Evolutionary conservation across 73 alveolate species (phyloP).

Genomic region (Uronychia setigera): DNA sequence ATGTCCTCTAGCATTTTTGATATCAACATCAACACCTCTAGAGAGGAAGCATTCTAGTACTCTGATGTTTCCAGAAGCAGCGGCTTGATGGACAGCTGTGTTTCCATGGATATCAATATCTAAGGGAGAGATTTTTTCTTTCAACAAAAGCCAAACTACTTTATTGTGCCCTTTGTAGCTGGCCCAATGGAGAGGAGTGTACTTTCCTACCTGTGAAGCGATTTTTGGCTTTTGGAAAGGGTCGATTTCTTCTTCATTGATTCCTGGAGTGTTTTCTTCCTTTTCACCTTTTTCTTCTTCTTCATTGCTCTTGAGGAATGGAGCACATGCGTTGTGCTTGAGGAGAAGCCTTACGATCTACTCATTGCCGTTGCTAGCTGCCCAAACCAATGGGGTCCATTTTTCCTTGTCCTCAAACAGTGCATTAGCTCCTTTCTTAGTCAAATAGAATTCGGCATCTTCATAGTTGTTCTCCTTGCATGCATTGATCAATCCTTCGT

Average conservation of each 20-base stretch:
- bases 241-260: slow-evolving; percentile 44
- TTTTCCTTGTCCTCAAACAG: slow-evolving; percentile 50
- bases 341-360: slow-evolving; percentile 54
- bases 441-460: slow-evolving; percentile 36
- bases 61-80: slow-evolving; percentile 73
- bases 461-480: slow-evolving; percentile 57
- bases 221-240: slow-evolving; percentile 84
- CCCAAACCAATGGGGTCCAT: slow-evolving; percentile 81
- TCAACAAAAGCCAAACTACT: slow-evolving; percentile 76
- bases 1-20: slow-evolving; percentile 90
- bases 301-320: slow-evolving; percentile 54
- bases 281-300: slow-evolving; percentile 25
- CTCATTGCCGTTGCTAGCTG: slow-evolving; percentile 71
- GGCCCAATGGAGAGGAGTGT: slow-evolving; percentile 93
- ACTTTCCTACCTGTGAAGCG: slow-evolving; percentile 78
- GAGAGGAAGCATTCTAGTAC: slow-evolving; percentile 85
- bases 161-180: slow-evolving; percentile 84
- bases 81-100: slow-evolving; percentile 90
- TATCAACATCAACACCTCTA: slow-evolving; percentile 83
- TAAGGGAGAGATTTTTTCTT: slow-evolving; percentile 77
- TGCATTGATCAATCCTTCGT: slow-evolving; percentile 54
- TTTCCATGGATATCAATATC: slow-evolving; percentile 90
- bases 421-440: slow-evolving; percentile 32
- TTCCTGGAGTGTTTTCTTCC: slow-evolving; percentile 27
- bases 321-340: slow-evolving; percentile 56